Base-by-base conservation (phyloP, 768 basidiomycete genomes). In the Multifurca ochricompacta region DNA sequence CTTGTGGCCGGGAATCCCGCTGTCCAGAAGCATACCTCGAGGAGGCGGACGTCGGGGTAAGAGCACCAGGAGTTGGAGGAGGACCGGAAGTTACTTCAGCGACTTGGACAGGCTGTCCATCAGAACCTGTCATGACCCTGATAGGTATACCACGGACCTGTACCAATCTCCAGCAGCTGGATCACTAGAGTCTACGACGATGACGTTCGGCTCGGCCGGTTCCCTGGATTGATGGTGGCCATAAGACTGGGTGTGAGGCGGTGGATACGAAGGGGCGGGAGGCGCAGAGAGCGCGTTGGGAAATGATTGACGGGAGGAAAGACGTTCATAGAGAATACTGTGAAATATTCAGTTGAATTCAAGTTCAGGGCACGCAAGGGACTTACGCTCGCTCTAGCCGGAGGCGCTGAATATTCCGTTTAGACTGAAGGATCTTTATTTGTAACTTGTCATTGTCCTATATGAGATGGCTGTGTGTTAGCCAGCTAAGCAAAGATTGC, bases 361-460 rank as follows among this genome's bases (percentile, higher is more conserved):
- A 52, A 19, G 19, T 18, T 37, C 27, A 42, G 48, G 52, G 62
- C 62, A 66, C 51, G 34, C 56, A 62, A 57, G 21, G 19, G 54
- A 81, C 88, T 74, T 63, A 91, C 90, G 88, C 87, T 73, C 90
- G 76, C 70, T 92, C 90, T 53, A 92, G 74, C 69, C 89, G 86
- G 80, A 91, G 85, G 37, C 90, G 77, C 67, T 89, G 87, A 39
- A 92, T 89, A 64, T 80, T 84, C 62, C 83, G 82, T 69, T 87
- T 91, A 28, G 88, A 81, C 65, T 83, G 76, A 27, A 88, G 72
- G 34, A 90, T 80, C 68, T 89, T 87, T 75, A 83, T 81, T 66
- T 86, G 80, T 55, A 92, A 77, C 70, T 84, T 89, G 75, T 91
- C 90, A 70, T 92, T 92, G 70, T 91, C 88, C 90, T 92, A 65